These are phyloP conservation scores for Colletotrichum acutatum DNA, from an alignment of 2,329 filamentous ascomycete genomes.

Conservation along the genomic window DNA sequence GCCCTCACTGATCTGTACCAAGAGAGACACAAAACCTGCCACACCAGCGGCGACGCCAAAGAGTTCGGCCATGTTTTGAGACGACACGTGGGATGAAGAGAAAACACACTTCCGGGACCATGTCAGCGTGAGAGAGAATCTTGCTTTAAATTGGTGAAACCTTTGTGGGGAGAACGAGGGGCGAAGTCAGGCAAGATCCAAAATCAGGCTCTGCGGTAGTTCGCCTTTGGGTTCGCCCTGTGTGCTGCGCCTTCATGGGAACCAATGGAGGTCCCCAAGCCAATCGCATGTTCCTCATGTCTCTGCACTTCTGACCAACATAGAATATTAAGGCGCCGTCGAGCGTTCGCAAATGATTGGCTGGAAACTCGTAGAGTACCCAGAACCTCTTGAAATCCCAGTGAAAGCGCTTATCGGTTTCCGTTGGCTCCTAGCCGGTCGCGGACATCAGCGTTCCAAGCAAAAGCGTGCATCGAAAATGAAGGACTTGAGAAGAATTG, in stretches of 20 bases:
- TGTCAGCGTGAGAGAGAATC: no score
- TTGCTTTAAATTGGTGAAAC: background rate
- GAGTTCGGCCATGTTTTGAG: background rate
- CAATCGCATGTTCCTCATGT: background rate
- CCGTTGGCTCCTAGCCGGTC: no score
- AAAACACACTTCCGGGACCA: background rate
- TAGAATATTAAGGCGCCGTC: background rate
- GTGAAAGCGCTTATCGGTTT: no score
- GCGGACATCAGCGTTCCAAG: no score
- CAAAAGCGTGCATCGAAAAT: no score
- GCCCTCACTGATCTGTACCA: background rate
- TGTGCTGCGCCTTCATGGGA: background rate
- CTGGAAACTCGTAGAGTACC: no score
- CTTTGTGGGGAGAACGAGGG: background rate
- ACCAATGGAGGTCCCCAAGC: background rate
- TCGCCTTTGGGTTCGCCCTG: background rate
- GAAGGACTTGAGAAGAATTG: no score
- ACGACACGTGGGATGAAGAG: background rate
- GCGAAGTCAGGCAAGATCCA: background rate
- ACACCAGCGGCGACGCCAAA: background rate
- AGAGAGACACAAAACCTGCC: background rate
- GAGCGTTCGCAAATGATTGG: background rate
- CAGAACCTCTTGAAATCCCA: no score
- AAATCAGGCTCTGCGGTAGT: background rate
- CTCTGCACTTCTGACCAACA: background rate